Base-by-base conservation (phyloP, 2,329 filamentous ascomycete species). In the Ceratocystis smalleyi region DNA sequence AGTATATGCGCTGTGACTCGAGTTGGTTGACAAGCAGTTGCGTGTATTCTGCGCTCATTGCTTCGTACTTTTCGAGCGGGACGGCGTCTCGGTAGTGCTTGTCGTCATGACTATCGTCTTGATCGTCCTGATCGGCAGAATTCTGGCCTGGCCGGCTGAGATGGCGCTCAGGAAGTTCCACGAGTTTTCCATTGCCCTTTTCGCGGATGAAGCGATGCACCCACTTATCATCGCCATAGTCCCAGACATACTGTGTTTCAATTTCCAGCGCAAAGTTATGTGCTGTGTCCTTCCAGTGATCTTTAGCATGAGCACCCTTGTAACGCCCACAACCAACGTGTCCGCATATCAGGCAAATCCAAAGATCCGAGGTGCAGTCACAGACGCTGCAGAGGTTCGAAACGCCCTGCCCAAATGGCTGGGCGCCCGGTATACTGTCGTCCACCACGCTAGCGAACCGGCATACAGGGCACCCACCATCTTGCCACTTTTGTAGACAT, bases 231-330 rank as follows among this genome's bases (percentile, higher is more conserved):
- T 89, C 91, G 0, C 89, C 89, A 68, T 99, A 99, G 74, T 99
- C 94, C 94, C 94, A 99, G 1, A 99, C 91, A 70, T 96, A 87
- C 73, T 99, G 92, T 0, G 91, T 95, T 67, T 87, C 85, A 45
- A 97, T 83, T 72, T 99, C 94, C 73, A 99, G 88, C 30, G 91
- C 88, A 72, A 96, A 99, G 68, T 88, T 88, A 74, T 99, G 94
- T 3, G 85, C 84, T 2, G 89, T 95, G 64, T 89, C 82, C 74
- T 95, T 91, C 83, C 90, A 96, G 74, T 96, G 91, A 12, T 89
- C 87, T 73, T 95, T 96, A 43, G 92, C 91, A 71, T 97, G 91
- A 0, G 91, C 94, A 32, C 87, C 85, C 73, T 96, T 95, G 73
- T 99, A 99, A 35, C 94, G 84, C 0, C 94, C 94, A 71, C 94